phyloP scores from a whole-genome alignment of 805 yeast species.

The Tanozyma kutaoensis region DNA sequence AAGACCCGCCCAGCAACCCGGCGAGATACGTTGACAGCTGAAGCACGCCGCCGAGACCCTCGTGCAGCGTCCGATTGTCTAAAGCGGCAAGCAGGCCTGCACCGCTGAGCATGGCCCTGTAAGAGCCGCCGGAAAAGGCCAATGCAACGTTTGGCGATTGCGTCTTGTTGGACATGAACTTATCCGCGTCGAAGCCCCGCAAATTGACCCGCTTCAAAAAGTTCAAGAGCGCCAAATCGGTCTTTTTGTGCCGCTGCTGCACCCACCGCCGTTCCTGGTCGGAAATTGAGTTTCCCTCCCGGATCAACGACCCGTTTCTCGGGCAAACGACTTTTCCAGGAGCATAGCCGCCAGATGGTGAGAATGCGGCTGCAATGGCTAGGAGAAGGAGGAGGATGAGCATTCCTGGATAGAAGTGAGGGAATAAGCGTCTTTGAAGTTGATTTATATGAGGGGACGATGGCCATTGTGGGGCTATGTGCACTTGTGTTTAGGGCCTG shows the following conservation, averaged over 20 bases:
- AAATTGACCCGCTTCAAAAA: constrained; percentile 27
- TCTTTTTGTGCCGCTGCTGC: constrained; percentile 72
- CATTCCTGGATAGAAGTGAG: too few relatives aligned
- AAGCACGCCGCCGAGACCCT: constrained; percentile 66
- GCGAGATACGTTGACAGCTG: constrained; percentile 59
- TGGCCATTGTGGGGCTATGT: too few relatives aligned
- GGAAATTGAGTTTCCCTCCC: constrained; percentile 37
- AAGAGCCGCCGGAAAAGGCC: constrained; percentile 78
- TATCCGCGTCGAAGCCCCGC: constrained; percentile 30
- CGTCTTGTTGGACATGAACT: constrained; percentile 18
- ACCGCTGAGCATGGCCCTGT: constrained; percentile 63
- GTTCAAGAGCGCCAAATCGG: constrained; percentile 66
- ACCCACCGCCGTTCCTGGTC: constrained; percentile 41
- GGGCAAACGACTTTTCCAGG: constrained; percentile 53
- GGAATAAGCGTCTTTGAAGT: too few relatives aligned
- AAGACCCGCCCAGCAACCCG: constrained; percentile 77
- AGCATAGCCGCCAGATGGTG: too few relatives aligned
- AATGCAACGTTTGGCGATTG: constrained; percentile 29
- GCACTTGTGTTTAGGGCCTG: too few relatives aligned
- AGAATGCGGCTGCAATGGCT: too few relatives aligned
- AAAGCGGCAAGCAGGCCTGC: constrained; percentile 8
- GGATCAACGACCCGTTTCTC: constrained; percentile 13
- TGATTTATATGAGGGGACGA: too few relatives aligned
- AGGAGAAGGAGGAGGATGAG: too few relatives aligned
- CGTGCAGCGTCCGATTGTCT: constrained; percentile 4